A percentile compares a stretch with the other conserved stretches of the same genome.
Conservation (phyloP, 2,329 filamentous ascomycete genomes). For the Trichoderma harzianum region DNA sequence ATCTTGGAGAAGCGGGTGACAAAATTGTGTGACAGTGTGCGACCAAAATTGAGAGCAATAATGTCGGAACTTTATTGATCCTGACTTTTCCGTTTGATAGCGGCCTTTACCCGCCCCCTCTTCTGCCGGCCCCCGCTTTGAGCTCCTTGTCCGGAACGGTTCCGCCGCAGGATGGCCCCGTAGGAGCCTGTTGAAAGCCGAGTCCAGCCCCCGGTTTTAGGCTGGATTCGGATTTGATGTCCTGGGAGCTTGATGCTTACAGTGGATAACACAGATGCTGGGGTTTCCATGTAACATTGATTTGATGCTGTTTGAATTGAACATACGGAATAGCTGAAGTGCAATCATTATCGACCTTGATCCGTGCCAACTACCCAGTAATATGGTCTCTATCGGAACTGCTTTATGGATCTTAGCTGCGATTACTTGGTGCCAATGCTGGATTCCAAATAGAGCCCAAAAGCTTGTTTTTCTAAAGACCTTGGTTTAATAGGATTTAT, state of each 20-base stretch:
- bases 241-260: background rate
- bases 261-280: background rate
- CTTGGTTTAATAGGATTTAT: too few relatives aligned
- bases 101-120: background rate
- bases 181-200: background rate
- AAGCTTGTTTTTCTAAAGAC: too few relatives aligned
- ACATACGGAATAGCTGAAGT: too few relatives aligned
- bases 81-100: background rate
- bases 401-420: too few relatives aligned
- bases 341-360: too few relatives aligned
- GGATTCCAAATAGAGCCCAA: too few relatives aligned
- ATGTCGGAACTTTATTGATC: background rate
- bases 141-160: conserved; percentile 4
- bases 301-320: too few relatives aligned
- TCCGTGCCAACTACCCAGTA: too few relatives aligned
- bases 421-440: too few relatives aligned
- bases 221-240: background rate
- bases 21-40: background rate
- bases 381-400: too few relatives aligned
- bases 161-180: background rate
- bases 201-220: background rate
- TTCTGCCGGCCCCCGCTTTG: background rate
- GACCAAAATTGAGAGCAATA: background rate
- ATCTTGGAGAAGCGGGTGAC: background rate
- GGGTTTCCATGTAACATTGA: background rate